Evolutionary conservation across 1,284 basidiomycete genomes (phyloP), one percentile per base, ranked within the genome.

Genomic region (Boletellus deceptivus): DNA sequence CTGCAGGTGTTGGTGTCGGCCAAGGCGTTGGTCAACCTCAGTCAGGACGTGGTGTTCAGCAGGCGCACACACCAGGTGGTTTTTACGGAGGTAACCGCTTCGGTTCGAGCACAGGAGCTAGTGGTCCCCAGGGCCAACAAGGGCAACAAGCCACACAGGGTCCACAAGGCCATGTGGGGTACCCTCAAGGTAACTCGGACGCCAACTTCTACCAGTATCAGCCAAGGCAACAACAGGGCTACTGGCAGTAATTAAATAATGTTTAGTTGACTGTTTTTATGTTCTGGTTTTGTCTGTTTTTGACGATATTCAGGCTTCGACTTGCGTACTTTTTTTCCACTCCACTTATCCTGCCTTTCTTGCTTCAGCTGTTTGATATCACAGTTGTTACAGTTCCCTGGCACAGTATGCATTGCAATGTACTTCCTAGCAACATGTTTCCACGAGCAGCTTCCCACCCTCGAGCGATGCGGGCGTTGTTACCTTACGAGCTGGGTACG

Each of bases 171-270:
- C 83, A 85, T 60, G 74, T 83, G 6, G 82, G 77, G n/a, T 64
- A 64, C n/a, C 65, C 63, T 3, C 86, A 87, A 61, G 79, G 77
- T 37, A 77, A 70, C 37, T 79, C 75, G 43, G 86, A 88, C 48
- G 80, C 70, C 29, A 75, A 72, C 56, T 87, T 84, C 64, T 88
- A 88, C 62, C 76, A 78, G 57, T 87, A 86, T 65, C 83, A 83
- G 65, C 75, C 76, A 20, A 71, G 80, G 61, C 80, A 82, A 65
- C 83, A 83, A 69, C 80, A 82, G 68, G 78, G 76, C 54, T 88
- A 86, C 69, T 88, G 85, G 85, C 83, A 85, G 73, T 86, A 68
- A 63, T 59, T 50, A 39, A 49, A 48, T 39, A 6, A 43, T 33
- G 17, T 46, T 52, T 44, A 54, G 55, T 55, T 53, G 54, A 51